Conservation (phyloP, 768 basidiomycete species). For the Amanita molliuscula region DNA sequence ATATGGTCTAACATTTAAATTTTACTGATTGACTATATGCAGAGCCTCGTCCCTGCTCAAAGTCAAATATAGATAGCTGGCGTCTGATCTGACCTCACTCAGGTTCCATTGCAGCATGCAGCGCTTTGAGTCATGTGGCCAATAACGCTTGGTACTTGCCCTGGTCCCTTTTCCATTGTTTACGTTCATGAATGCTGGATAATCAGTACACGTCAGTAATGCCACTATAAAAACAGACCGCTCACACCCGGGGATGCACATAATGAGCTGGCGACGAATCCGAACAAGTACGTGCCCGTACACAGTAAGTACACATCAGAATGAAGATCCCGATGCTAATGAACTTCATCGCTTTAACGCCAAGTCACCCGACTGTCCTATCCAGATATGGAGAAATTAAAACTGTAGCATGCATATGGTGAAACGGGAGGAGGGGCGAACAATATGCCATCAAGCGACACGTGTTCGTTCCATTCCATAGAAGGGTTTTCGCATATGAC, state of each 20-base stretch:
- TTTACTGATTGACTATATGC: background rate
- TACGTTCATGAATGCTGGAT: background rate
- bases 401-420: background rate
- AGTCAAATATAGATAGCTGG: background rate
- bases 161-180: background rate
- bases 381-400: constrained; percentile 6
- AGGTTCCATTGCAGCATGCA: background rate
- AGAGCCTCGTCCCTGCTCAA: background rate
- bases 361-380: background rate
- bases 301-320: background rate
- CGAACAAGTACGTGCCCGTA: background rate
- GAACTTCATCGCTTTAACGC: background rate
- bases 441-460: background rate
- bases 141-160: background rate
- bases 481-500: background rate
- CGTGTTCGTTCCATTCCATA: background rate
- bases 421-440: background rate
- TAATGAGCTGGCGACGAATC: background rate
- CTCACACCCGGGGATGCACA: background rate
- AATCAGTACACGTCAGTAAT: background rate
- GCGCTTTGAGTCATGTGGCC: background rate
- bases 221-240: background rate
- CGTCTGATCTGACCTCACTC: no score
- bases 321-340: background rate
- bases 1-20: background rate